Evolutionary conservation across 1,284 basidiomycete species (phyloP), one percentile per base, ranked within the genome.

Genomic region (Hemileia vastatrix): DNA sequence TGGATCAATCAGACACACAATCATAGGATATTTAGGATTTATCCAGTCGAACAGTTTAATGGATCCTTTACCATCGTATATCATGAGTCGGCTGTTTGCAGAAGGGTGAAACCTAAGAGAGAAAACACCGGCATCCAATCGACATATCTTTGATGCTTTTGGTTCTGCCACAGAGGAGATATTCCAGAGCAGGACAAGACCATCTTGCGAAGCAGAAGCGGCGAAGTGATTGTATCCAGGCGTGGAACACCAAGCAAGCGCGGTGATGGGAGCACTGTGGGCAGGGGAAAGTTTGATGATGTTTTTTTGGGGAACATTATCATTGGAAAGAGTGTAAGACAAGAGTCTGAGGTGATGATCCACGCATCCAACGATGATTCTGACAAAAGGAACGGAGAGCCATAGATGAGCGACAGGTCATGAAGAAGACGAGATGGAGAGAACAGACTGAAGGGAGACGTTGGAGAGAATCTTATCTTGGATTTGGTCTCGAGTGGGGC

Each of bases 31-130:
- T 13, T 23, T 31, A 18, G 59, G 59, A n/a, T 61, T 61, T 19
- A 52, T 61, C 59, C 59, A 61, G 24, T 61, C 59, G 18, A 61
- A 54, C 6, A 61, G 24, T 36, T 61, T 61, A 19, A 61, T 54
- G 2, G 59, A 49, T n/a, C 59, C 59, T 11, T 31, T 49, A n/a
- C 43, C 40, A 55, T 61, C 59, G 27, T 61, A 54, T 5, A 61
- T 45, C 59, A 61, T 61, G 27, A 61, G 23, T 19, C 51, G 36
- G 54, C 59, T 61, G 1, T 51, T 54, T 1, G 59, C 54, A 15
- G 40, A 47, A 11, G 59, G 59, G 43, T 61, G 59, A 27, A 61
- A 61, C 32, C 59, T 61, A 32, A 61, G 54, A 2, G 59, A 44
- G n/a, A 61, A 49, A 4, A 52, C 52, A n/a, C 59, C 59, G 9